Evolutionary conservation across 2,329 filamentous ascomycete species (phyloP).

Genomic region (Didymella arachidicola): DNA sequence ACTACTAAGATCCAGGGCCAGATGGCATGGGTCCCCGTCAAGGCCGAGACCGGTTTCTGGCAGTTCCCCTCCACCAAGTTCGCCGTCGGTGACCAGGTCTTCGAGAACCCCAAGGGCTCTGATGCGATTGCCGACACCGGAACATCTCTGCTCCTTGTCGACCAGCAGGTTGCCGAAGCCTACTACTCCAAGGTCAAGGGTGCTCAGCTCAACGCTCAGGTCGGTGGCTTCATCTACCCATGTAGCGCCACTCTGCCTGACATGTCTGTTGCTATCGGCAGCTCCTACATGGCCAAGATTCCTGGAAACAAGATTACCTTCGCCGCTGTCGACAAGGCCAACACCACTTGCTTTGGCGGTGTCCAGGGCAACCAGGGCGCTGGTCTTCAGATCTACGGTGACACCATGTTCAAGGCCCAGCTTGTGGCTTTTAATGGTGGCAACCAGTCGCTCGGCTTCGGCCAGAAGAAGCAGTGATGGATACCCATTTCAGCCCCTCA

Average conservation of each 20-base stretch:
- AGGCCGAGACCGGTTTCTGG: constrained; percentile 73
- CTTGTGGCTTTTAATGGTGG: constrained; percentile 67
- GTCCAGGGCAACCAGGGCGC: constrained; percentile 65
- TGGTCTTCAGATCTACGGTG: constrained; percentile 68
- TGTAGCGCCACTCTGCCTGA: constrained; percentile 54
- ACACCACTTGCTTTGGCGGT: constrained; percentile 71
- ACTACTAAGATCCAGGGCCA: constrained; percentile 66
- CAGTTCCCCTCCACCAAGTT: constrained; percentile 67
- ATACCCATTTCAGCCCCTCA: background rate
- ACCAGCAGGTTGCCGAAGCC: constrained; percentile 58
- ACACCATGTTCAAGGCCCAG: constrained; percentile 66
- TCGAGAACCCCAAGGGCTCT: constrained; percentile 60
- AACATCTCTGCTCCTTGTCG: constrained; percentile 69
- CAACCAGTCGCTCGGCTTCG: constrained; percentile 62
- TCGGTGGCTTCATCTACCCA: constrained; percentile 56
- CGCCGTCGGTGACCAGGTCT: constrained; percentile 62
- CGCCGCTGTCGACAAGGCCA: constrained; percentile 48
- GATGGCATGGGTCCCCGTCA: constrained; percentile 68
- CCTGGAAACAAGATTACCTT: constrained; percentile 57
- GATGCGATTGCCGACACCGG: constrained; percentile 62
- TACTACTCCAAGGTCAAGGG: constrained; percentile 56
- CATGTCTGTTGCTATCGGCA: constrained; percentile 64
- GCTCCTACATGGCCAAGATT: constrained; percentile 64
- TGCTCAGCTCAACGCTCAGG: constrained; percentile 45
- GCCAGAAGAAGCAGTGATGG: constrained; percentile 38